Evolutionary conservation across 2,329 filamentous ascomycete species (phyloP).

Genomic region (Ceratocystis cubensis): DNA sequence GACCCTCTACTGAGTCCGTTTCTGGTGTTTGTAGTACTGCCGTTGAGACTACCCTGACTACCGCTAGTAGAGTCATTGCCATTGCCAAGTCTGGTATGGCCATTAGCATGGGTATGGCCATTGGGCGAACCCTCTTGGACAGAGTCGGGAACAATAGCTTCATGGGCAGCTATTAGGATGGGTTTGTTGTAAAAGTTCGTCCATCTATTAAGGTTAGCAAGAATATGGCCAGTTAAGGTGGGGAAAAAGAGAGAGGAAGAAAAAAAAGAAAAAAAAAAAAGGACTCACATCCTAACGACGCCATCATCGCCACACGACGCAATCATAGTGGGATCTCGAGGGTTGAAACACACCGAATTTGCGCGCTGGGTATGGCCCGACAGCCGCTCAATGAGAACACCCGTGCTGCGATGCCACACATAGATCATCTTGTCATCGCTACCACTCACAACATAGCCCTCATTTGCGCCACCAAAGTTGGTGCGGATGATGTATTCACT

Average conservation of each 20-base stretch:
- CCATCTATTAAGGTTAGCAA: neutral
- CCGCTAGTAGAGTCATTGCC: neutral
- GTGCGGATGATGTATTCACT: slow-evolving; percentile 69
- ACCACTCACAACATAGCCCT: slow-evolving; percentile 83
- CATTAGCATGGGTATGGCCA: neutral
- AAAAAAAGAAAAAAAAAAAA: neutral
- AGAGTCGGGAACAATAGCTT: neutral
- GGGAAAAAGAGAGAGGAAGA: neutral
- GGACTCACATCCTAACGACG: slow-evolving; percentile 68
- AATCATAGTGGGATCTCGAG: slow-evolving; percentile 67
- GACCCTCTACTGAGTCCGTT: neutral
- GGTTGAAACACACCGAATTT: slow-evolving; percentile 84
- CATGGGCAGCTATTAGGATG: neutral
- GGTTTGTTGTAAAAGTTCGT: neutral
- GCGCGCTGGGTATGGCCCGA: slow-evolving; percentile 64
- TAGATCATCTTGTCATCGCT: slow-evolving; percentile 70
- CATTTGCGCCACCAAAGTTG: slow-evolving; percentile 75
- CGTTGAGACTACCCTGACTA: neutral
- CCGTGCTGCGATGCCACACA: slow-evolving; percentile 84
- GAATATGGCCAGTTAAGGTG: neutral
- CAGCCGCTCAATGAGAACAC: slow-evolving; percentile 60
- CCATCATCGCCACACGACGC: slow-evolving; percentile 84
- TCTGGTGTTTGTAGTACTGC: neutral
- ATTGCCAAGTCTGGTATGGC: neutral
- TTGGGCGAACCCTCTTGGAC: neutral